Base-by-base conservation (phyloP, 2,329 filamentous ascomycete genomes). In the Rhynchosporium agropyri region DNA sequence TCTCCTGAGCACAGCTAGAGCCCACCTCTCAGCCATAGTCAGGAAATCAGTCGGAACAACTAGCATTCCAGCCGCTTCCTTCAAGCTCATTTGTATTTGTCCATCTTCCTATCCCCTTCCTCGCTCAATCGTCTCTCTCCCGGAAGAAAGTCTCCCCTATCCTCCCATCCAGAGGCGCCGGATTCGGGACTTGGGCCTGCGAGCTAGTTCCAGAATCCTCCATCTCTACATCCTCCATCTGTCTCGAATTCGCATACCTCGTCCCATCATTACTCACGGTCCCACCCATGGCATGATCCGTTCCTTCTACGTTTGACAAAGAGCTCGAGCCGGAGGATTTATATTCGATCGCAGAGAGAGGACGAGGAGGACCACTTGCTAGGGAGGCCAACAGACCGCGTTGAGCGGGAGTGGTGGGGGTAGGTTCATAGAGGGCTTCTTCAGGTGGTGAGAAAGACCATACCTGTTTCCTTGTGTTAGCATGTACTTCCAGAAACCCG, bases 401-500 rank as follows among this genome's bases (percentile, higher is more conserved):
- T 48, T 73, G 71, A 74, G 70, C 66, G 56, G 74, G 72, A 3
- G 75, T 67, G 49, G 58, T 56, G 9, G 53, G 20, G 20, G 20
- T 42, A 8, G 74, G 70, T 55, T 78, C 76, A 65, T 77, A 67
- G 80, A 81, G 28, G 82, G 79, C 63, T 58, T 91, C 90, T 63
- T 91, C 89, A 0, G 92, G 91, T 13, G 94, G 93, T 3, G 94
- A 92, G 75, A 97, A 97, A 9, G 91, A 94, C 92, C 92, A 97
- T 3, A 97, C 92, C 92, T 96, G 65, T 49, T 58, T 51, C 9
- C 45, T 65, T 45, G 62, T 38, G 20, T 15, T 50, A 5, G 15
- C 1, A 48, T n/a, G 15, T 57, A 2, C 20, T 20, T 20, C 20
- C 20, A 20, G 20, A 20, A 20, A 20, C 20, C 20, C 20, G 20